Evolutionary conservation across 2,329 filamentous ascomycete species (phyloP), one percentile per base, ranked within the genome.

Genomic region (Colletotrichum sp.): DNA sequence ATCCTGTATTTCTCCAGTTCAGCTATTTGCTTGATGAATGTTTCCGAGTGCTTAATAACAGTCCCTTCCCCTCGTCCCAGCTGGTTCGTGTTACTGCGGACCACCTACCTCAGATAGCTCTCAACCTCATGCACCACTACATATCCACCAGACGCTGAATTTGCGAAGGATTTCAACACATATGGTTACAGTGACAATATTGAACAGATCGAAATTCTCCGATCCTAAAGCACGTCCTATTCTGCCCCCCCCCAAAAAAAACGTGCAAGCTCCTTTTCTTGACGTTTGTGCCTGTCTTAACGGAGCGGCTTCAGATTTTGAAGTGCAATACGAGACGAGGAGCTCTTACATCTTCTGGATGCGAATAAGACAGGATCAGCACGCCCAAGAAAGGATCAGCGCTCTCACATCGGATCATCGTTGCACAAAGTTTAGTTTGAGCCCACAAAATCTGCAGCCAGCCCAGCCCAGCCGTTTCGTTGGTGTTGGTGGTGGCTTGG

Each of bases 401-500:
- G 44, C 44, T 52, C n/a, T 13, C n/a, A 52, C 44, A 52, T 52
- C 44, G n/a, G 44, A 52, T 52, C 44, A 11, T 52, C 44, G 44
- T 52, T 52, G n/a, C 44, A 52, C 44, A 52, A 52, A 52, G 44
- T 52, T 52, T n/a, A 60, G n/a, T 60, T 30, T n/a, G 5, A 60
- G 22, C 57, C 57, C 57, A 60, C 57, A 52, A 52, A 52, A 52
- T 8, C 57, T 60, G 28, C 27, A 60, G 27, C 57, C 44, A 22
- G n/a, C 44, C 44, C 19, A 48, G 39, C 39, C 39, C 39, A 48
- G 39, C 39, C 9, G 39, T 48, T 48, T n/a, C 44, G 44, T 52
- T 52, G 44, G 44, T 52, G 55, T 59, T 28, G 55, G 55, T 28
- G 55, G 55, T 59, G 55, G 55, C 55, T 59, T 59, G 55, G 13